Evolutionary conservation across 2,329 filamentous ascomycete genomes (phyloP).

Genomic region (Claviceps monticola): DNA sequence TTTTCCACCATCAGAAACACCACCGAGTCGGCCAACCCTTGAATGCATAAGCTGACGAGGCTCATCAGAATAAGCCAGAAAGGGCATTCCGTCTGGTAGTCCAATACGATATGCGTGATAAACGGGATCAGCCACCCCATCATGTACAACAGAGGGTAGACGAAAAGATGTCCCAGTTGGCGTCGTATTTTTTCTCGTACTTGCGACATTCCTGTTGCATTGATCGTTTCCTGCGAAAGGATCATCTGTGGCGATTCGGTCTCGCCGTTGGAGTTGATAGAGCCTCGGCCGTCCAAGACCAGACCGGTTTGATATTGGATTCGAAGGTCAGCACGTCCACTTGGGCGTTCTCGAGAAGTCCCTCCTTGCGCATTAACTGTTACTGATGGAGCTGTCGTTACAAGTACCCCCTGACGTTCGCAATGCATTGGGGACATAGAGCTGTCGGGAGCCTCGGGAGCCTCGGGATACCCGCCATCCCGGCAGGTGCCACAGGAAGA

Average conservation of each 20-base stretch:
- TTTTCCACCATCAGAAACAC: constrained; percentile 58
- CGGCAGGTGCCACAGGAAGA: neutral
- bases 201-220: constrained; percentile 17
- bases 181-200: constrained; percentile 45
- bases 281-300: neutral
- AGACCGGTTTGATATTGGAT: neutral
- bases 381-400: neutral
- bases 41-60: constrained; percentile 45
- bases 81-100: constrained; percentile 25
- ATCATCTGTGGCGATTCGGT: constrained; percentile 7
- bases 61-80: constrained; percentile 41
- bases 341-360: too few relatives aligned
- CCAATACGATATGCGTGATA: constrained; percentile 40
- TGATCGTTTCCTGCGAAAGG: constrained; percentile 9
- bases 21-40: constrained; percentile 53
- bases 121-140: constrained; percentile 62
- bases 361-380: neutral
- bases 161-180: constrained; percentile 58
- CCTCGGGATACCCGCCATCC: neutral
- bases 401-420: neutral
- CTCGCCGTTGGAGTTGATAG: constrained; percentile 6
- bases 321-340: neutral
- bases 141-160: constrained; percentile 63
- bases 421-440: neutral
- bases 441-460: neutral